Percentiles rank a stretch among this genome's conserved stretches.
Evolutionary conservation across 768 basidiomycete species (phyloP).

Genomic region (Boletellus emodensis): DNA sequence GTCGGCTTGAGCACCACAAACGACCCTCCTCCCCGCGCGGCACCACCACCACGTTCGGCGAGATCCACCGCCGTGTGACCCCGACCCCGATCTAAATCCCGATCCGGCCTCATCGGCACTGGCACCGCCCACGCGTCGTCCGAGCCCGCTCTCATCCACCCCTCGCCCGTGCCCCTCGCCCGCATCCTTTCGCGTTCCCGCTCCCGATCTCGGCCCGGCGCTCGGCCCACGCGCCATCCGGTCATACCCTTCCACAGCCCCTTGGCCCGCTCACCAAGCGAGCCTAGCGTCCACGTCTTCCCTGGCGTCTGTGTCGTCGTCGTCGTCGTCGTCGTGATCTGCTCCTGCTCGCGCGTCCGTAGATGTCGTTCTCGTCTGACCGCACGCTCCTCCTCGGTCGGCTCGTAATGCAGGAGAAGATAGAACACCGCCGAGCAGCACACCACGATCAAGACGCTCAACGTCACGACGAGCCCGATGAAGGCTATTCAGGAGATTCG

Average conservation of each 20-base stretch:
- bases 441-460: constrained; percentile 50
- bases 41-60: too few species aligned
- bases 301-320: not conserved
- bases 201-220: not conserved
- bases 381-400: constrained; percentile 38
- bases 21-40: too few species aligned
- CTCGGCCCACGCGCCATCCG: not conserved
- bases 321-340: not conserved
- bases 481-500: constrained; percentile 41
- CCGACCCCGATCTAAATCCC: not conserved
- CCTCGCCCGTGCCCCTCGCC: constrained; percentile 27
- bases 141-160: constrained; percentile 51
- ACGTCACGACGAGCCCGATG: constrained; percentile 54
- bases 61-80: not conserved
- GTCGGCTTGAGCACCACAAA: not conserved
- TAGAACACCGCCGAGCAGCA: constrained; percentile 52
- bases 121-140: constrained; percentile 45
- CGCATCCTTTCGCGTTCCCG: not conserved
- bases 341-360: constrained; percentile 23
- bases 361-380: constrained; percentile 31
- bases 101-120: constrained; percentile 14
- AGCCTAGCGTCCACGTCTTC: constrained; percentile 5
- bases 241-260: constrained; percentile 21
- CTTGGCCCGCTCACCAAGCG: constrained; percentile 28
- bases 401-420: constrained; percentile 50